phyloP scores from a whole-genome alignment of 345 rosid genomes.

The Eucalyptus sp. region DNA sequence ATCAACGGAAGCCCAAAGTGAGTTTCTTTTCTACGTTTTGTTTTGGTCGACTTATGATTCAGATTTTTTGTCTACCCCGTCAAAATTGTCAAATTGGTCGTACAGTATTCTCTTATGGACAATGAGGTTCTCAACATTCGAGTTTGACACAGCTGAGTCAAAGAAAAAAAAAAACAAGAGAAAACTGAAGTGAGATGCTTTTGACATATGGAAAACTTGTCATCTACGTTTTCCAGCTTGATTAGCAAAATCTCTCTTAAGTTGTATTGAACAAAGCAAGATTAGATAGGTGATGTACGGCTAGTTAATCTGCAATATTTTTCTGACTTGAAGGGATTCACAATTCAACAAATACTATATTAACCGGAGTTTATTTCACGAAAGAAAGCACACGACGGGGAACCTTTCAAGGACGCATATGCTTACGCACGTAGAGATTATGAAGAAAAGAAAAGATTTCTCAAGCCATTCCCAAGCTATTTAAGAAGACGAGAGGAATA shows the following conservation, averaged over 20 bases:
- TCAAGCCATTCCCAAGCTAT: neutral
- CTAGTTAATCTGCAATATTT: too few relatives aligned
- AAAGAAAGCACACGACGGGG: neutral
- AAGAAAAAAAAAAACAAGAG: too few relatives aligned
- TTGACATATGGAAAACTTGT: neutral
- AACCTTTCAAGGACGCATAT: neutral
- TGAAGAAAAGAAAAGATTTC: neutral
- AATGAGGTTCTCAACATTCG: neutral
- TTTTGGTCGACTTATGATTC: neutral
- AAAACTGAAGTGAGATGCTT: neutral
- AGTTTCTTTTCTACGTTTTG: neutral
- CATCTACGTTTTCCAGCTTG: neutral
- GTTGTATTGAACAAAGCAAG: neutral
- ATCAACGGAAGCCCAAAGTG: neutral
- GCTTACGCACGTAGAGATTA: neutral
- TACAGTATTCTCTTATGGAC: neutral
- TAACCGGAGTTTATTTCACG: neutral
- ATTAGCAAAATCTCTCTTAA: neutral
- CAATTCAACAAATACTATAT: neutral
- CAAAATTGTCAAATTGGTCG: neutral
- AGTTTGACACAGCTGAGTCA: neutral
- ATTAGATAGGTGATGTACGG: too few relatives aligned
- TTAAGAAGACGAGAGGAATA: too few relatives aligned
- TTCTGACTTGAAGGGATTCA: too few relatives aligned
- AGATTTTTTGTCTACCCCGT: rapidly evolving